Base-by-base conservation (phyloP, 495 filamentous ascomycete genomes). In the Sphaerosporella brunnea region DNA sequence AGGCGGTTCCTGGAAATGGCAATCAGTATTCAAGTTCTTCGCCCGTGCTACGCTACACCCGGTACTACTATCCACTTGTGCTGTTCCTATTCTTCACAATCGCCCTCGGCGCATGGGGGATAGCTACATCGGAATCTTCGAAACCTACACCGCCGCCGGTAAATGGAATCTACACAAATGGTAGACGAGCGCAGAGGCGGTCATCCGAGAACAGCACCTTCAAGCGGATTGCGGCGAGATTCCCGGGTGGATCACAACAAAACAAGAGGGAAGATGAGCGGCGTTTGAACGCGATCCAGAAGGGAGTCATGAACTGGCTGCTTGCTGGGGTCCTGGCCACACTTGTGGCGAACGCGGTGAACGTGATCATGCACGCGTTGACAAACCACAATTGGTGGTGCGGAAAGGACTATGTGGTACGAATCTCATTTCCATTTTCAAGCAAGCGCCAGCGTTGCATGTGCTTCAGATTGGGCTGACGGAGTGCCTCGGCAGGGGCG, bases 361-460 rank as follows among this genome's bases (percentile, higher is more conserved):
- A 82, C 56, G 78, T 92, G 53, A 74, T 90, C 37, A 47, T 73
- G 46, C 90, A 86, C 69, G 80, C 84, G 49, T 67, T 93, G 48
- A 52, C 70, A 13, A 64, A 70, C 45, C 68, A 70, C 42, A 67
- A 75, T 34, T 95, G 87, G 86, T 95, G 87, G 90, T 90, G 84
- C 59, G 84, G 83, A 23, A 75, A 93, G 64, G 69, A 81, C 23
- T 73, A 77, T 47, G 80, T 80, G 61, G 88, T 96, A 77, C 66
- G 82, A 37, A 9, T 37, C 35, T 37, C 62, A 66, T 0, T 74
- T 72, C 48, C n/a, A n/a, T n/a, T n/a, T n/a, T n/a, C n/a, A n/a
- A n/a, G n/a, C n/a, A n/a, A n/a, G n/a, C n/a, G n/a, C n/a, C n/a
- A n/a, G n/a, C n/a, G n/a, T n/a, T n/a, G n/a, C n/a, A n/a, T n/a